Percentiles rank a stretch among this genome's conserved stretches.
Conservation (phyloP, 306 rosid genomes). For the Vigna trinervia region DNA sequence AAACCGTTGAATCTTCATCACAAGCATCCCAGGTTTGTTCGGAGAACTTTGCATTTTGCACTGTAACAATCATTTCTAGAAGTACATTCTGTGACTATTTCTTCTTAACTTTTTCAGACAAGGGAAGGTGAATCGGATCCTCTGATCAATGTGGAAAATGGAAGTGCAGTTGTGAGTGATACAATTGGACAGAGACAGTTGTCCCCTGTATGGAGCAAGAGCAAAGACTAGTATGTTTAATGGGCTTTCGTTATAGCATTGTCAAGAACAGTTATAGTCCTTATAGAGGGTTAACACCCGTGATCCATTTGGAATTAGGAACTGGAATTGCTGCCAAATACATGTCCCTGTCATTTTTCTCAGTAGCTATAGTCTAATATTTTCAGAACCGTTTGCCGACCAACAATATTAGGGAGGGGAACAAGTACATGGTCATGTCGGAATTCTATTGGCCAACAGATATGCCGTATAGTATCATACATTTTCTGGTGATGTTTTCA, state of each 20-base stretch:
- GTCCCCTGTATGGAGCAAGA: constrained; percentile 67
- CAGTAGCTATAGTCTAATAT: constrained; percentile 42
- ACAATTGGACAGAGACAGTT: constrained; percentile 47
- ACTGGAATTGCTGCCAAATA: constrained; percentile 44
- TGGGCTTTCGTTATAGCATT: constrained; percentile 39
- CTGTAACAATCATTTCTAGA: constrained; percentile 11
- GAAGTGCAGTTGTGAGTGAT: constrained; percentile 54
- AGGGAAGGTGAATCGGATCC: constrained; percentile 77
- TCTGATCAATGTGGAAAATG: constrained; percentile 65
- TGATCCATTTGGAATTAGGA: constrained; percentile 49
- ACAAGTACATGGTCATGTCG: constrained; percentile 41
- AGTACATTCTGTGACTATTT: constrained; percentile 21
- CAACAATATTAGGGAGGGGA: constrained; percentile 44
- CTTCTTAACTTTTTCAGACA: constrained; percentile 55
- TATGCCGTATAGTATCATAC: constrained; percentile 41
- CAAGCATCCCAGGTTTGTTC: constrained; percentile 67
- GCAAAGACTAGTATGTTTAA: constrained; percentile 67
- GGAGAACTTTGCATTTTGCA: constrained; percentile 6
- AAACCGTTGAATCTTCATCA: constrained; percentile 62
- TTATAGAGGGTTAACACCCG: constrained; percentile 49
- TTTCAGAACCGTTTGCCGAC: constrained; percentile 43
- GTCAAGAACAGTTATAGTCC: constrained; percentile 38
- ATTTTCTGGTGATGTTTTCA: constrained; percentile 39
- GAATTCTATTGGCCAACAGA: constrained; percentile 45
- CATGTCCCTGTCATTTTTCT: constrained; percentile 37